Evolutionary conservation across 345 rosid species (phyloP), one percentile per base, ranked within the genome.

Genomic region (Eucalyptus curtisii): DNA sequence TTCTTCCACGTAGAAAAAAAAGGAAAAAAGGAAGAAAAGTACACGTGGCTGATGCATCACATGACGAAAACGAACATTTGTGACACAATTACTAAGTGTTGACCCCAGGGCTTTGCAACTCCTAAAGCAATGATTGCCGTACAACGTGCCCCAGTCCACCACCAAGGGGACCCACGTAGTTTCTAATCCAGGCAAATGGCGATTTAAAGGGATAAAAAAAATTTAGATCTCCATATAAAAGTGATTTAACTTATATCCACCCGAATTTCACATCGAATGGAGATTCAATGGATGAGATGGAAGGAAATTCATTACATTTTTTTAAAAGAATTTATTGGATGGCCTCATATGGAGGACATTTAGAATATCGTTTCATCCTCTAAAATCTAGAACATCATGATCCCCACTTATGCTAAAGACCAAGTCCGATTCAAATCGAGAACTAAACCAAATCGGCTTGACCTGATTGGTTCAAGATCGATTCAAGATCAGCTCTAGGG

Each of bases 391-490:
- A 33, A 13, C 44, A 33, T 71, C 7, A 76, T 19, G 15, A 7
- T 37, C 47, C 47, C 11, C 2, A 4, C 27, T 40, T 9, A 19
- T 76, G 3, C 20, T 37, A 22, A 37, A 13, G 8, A 76, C 3
- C 5, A 2, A 1, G 10, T 37, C 82, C 14, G 0, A 4, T 76
- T 76, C 14, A 40, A 2, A 3, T 2, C 0, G 1, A 76, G 82
- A 76, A 40, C 45, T 71, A 71, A 37, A 76, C 45, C 5, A 37
- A 76, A 37, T 8, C 4, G 15, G 27, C 14, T 16, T 37, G 22
- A 10, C 5, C 15, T 1, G 3, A 71, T 3, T 37, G 13, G 42
- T 20, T 37, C 5, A 37, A 10, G 82, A n/a, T 64, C 8, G 8
- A 13, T 42, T 76, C 15, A 37, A 37, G 82, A n/a, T 64, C 2